phyloP scores from a whole-genome alignment of 768 basidiomycete species.

The Xerocomus spinulosus region DNA sequence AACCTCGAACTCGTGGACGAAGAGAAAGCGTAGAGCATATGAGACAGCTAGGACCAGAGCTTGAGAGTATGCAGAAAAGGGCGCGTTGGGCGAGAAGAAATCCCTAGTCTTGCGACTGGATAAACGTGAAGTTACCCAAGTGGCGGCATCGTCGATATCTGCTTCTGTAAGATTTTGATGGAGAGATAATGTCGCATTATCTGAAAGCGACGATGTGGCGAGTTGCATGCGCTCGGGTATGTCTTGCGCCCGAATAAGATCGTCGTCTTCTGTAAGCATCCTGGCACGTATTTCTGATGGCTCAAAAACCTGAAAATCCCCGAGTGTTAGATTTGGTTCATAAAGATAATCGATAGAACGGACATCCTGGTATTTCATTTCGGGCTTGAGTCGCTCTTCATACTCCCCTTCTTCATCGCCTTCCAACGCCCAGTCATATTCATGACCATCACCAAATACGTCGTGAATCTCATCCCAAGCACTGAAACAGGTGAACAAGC shows the following conservation, averaged over 20 bases:
- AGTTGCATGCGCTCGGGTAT: constrained; percentile 96
- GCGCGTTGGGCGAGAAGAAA: constrained; percentile 65
- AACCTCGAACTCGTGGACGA: constrained; percentile 87
- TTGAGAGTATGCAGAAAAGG: constrained; percentile 53
- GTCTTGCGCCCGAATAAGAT: constrained; percentile 84
- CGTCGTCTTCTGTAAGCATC: constrained; percentile 89
- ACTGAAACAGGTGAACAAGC: constrained; percentile 38
- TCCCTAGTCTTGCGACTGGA: constrained; percentile 66
- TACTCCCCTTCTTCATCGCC: constrained; percentile 63
- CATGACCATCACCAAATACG: constrained; percentile 94
- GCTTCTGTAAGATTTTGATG: constrained; percentile 62
- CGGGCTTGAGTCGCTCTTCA: constrained; percentile 52
- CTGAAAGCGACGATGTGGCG: constrained; percentile 76
- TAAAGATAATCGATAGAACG: constrained; percentile 12
- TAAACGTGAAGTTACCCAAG: constrained; percentile 82
- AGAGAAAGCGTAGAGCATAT: constrained; percentile 73
- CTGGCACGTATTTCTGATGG: constrained; percentile 91
- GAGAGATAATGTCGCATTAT: constrained; percentile 53
- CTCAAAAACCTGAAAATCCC: constrained; percentile 77
- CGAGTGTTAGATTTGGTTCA: constrained; percentile 4
- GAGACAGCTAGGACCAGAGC: constrained; percentile 77
- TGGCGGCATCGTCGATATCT: constrained; percentile 75
- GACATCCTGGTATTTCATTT: constrained; percentile 86
- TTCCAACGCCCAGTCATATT: constrained; percentile 91
- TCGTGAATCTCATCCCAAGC: constrained; percentile 95